A percentile compares a stretch with the other conserved stretches of the same genome.
phyloP scores from a whole-genome alignment of 192 early-diverging fungal species.

The Haplosporangium gracile region DNA sequence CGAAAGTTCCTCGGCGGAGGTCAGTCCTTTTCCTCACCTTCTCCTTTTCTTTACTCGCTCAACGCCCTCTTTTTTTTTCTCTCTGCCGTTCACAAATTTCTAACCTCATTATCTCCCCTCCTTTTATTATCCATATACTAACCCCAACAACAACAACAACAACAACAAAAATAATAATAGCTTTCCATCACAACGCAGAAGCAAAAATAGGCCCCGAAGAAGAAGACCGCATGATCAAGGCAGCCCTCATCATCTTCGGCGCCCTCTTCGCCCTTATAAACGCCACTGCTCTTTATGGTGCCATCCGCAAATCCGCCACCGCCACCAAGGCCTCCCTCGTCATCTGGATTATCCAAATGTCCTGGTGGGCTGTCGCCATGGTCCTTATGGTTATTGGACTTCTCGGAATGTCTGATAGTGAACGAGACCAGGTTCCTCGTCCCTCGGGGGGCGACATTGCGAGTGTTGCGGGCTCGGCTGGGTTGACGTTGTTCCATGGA shows the following conservation, averaged over 20 bases:
- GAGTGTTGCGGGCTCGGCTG: neutral
- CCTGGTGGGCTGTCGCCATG: neutral
- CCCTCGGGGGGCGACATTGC: neutral
- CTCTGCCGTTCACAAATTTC: too few relatives aligned
- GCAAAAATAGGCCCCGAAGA: constrained; percentile 3
- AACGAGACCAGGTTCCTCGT: neutral
- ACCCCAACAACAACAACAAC: too few relatives aligned
- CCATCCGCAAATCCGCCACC: constrained; percentile 10
- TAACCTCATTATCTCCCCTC: too few relatives aligned
- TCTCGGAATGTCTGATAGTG: neutral
- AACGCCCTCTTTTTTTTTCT: neutral
- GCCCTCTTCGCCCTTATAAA: neutral
- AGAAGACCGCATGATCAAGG: constrained; percentile 15
- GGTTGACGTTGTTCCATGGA: constrained; percentile 2
- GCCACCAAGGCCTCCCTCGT: constrained; percentile 13
- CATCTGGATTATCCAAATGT: constrained; percentile 3
- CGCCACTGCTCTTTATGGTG: neutral
- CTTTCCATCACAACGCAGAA: neutral
- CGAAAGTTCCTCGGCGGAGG: neutral
- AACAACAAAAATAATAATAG: too few relatives aligned
- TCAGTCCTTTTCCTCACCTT: neutral
- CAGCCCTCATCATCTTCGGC: neutral
- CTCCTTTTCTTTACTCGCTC: neutral
- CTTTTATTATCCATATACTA: too few relatives aligned
- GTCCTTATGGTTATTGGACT: neutral